These are phyloP conservation scores for Neurospora sp. DNA, from an alignment of 495 filamentous ascomycete genomes.

Conservation along the genomic window DNA sequence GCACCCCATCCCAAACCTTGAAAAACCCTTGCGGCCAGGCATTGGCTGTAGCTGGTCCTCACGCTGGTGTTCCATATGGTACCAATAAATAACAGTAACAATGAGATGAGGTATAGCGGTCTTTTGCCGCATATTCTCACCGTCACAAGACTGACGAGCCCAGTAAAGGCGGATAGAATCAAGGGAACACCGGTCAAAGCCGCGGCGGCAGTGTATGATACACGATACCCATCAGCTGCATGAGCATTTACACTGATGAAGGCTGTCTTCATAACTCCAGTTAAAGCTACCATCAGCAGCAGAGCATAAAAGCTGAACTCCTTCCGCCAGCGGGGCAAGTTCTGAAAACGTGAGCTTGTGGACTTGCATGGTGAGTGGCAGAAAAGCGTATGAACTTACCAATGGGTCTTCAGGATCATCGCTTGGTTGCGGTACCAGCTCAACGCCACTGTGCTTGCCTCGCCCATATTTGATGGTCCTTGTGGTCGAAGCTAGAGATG, in stretches of 20 bases:
- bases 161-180: slow-evolving; percentile 36
- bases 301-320: slow-evolving; percentile 35
- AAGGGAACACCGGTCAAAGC: slow-evolving; percentile 41
- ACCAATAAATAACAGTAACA: slow-evolving; percentile 33
- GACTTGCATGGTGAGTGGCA: neutral
- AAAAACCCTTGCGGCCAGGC: slow-evolving; percentile 39
- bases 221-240: slow-evolving; percentile 27
- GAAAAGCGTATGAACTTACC: slow-evolving; percentile 16
- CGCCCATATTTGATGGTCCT: slow-evolving; percentile 36
- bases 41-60: slow-evolving; percentile 27
- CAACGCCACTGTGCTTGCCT: slow-evolving; percentile 32
- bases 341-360: slow-evolving; percentile 18
- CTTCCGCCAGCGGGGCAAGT: slow-evolving; percentile 42
- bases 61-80: slow-evolving; percentile 39
- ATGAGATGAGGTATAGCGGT: slow-evolving; percentile 33
- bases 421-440: slow-evolving; percentile 41
- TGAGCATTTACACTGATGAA: slow-evolving; percentile 36
- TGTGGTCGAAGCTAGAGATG: slow-evolving; percentile 21
- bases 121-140: slow-evolving; percentile 38
- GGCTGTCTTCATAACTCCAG: slow-evolving; percentile 40
- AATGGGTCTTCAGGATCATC: slow-evolving; percentile 39
- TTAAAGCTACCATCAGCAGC: slow-evolving; percentile 30
- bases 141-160: slow-evolving; percentile 27
- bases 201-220: slow-evolving; percentile 33
- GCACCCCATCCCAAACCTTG: slow-evolving; percentile 45